Base-by-base conservation (phyloP, 2,329 filamentous ascomycete species). In the Gaeumannomyces tritici region DNA sequence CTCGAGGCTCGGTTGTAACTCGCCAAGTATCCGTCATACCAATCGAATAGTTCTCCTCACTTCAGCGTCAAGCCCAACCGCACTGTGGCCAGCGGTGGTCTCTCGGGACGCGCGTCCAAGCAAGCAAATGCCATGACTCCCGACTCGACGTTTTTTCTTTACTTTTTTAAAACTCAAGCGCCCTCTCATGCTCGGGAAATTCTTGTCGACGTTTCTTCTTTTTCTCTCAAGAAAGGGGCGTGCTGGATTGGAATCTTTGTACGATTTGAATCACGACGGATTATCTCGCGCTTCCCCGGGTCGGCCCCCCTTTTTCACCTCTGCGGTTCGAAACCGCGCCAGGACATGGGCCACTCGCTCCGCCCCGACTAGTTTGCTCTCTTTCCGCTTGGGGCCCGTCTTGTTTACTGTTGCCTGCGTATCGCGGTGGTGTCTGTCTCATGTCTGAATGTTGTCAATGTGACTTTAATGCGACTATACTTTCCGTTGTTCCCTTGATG, bases 1-100 rank as follows among this genome's bases (percentile, higher is more conserved):
- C 33, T 59, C 55, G 74, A 77, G 76, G 77, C 76, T 81, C 78
- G 80, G 79, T 82, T 83, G 81, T 83, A 81, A 79, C 79, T 80
- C 78, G 75, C 79, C 79, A 79, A 78, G 74, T 78, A 79, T 80
- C 73, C 69, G 75, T 77, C 70, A 79, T 75, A 63, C 29, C 31
- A 59, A 47, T 59, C 57, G 57, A 59, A 27, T 59, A 59, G 57
- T 59, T 59, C 57, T 35, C 42, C 33, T 31, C 57, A 42, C 33
- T 18, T 42, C 33, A 59, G 42, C 57, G 54, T 42, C 27, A 26
- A 47, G 13, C 24, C 57, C 31, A 59, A 24, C 57, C 29, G 57
- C 57, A 59, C 28, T 26, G 47, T 56, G 59, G 59, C 56, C 27
- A 28, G 56, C 18, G 67, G 65, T 68, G 65, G 65, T 67, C 65